These are phyloP conservation scores for Boeremia lycopersici DNA, from an alignment of 2,329 filamentous ascomycete species.

Conservation along the genomic window DNA sequence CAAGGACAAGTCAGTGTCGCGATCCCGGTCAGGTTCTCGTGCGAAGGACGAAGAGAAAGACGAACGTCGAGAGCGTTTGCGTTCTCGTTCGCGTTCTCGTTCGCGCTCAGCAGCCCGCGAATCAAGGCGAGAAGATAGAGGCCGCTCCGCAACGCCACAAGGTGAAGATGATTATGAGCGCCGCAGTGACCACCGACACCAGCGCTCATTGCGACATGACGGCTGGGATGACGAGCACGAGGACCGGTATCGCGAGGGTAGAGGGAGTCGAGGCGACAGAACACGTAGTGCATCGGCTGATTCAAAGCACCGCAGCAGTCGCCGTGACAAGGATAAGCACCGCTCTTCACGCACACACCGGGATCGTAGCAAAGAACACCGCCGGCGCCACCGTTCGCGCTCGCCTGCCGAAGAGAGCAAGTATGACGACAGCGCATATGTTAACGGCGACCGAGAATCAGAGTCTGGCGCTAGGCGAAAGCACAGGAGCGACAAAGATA, in stretches of 20 bases:
- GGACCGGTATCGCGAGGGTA: conserved; percentile 50
- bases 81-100: not conserved
- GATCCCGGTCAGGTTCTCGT: conserved; percentile 46
- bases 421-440: conserved; percentile 40
- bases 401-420: conserved; percentile 42
- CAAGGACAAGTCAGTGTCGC: conserved; percentile 49
- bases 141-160: conserved; percentile 59
- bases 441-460: conserved; percentile 34
- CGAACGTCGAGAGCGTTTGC: conserved; percentile 28
- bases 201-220: conserved; percentile 53
- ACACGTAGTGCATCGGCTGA: conserved; percentile 71
- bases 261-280: conserved; percentile 58
- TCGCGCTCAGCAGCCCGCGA: conserved; percentile 48
- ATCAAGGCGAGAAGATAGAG: conserved; percentile 54
- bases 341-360: conserved; percentile 55
- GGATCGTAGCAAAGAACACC: conserved; percentile 53
- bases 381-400: conserved; percentile 51
- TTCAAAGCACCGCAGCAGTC: conserved; percentile 66
- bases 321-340: conserved; percentile 50
- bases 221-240: conserved; percentile 49
- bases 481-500: conserved; percentile 45
- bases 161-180: conserved; percentile 40
- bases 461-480: conserved; percentile 44
- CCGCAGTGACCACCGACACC: conserved; percentile 53
- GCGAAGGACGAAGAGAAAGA: conserved; percentile 30